A percentile compares a stretch with the other conserved stretches of the same genome.
phyloP scores from a whole-genome alignment of 768 basidiomycete genomes.

The Rhodotorula paludigena region DNA sequence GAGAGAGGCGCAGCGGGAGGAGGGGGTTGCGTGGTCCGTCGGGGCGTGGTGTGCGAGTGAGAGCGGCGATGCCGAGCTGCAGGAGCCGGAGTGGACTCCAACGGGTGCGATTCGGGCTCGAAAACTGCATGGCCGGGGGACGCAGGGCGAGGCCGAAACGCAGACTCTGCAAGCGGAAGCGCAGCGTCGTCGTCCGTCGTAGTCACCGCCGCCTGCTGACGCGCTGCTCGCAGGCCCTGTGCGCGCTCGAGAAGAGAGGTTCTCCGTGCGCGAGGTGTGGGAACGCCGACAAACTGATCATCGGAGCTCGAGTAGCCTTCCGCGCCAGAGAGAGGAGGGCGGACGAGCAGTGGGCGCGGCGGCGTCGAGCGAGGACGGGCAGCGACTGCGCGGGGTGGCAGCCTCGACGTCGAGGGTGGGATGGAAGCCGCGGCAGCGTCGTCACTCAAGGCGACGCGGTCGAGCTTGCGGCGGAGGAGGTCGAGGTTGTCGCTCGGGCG shows the following conservation, averaged over 20 bases:
- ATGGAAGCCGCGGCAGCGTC: not conserved
- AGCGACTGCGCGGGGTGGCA: not conserved
- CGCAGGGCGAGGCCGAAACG: too few species aligned
- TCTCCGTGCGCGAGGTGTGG: not conserved
- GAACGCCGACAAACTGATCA: slow-evolving; percentile 30
- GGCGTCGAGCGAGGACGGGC: slow-evolving; percentile 1
- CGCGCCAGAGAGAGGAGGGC: not conserved
- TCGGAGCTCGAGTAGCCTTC: slow-evolving; percentile 18
- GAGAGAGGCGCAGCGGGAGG: not conserved
- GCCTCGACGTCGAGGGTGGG: not conserved
- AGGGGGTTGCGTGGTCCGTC: not conserved
- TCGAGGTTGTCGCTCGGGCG: slow-evolving; percentile 16
- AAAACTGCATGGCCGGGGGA: too few species aligned
- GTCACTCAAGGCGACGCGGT: not conserved
- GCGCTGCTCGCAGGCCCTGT: not conserved
- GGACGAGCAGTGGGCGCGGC: slow-evolving; percentile 8
- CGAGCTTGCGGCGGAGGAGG: slow-evolving; percentile 16
- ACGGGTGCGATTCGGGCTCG: too few species aligned
- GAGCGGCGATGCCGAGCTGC: not conserved
- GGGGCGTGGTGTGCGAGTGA: not conserved
- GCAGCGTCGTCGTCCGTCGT: not conserved
- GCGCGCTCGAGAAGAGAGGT: not conserved
- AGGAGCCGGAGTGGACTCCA: not conserved
- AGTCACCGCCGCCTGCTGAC: not conserved
- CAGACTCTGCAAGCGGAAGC: too few species aligned